Conservation (phyloP, 768 basidiomycete genomes). For the Phaffia tasmanica region DNA sequence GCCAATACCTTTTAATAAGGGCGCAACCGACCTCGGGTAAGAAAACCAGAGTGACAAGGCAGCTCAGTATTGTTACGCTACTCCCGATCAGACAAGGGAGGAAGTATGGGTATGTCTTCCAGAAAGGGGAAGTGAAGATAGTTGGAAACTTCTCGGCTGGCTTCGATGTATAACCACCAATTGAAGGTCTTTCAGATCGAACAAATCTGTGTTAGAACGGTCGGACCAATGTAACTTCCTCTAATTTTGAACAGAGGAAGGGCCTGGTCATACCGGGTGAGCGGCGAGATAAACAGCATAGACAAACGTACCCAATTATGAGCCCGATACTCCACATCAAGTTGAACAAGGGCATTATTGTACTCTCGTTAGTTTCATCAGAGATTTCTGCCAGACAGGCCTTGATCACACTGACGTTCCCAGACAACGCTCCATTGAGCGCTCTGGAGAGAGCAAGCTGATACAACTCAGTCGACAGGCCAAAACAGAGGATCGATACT, state of each 20-base stretch:
- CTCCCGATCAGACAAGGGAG: no score
- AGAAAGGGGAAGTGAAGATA: background rate
- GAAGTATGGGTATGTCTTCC: background rate
- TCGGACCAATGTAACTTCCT: no score
- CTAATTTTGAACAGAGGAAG: no score
- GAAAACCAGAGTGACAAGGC: no score
- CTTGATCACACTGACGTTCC: conserved; percentile 13
- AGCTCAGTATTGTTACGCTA: no score
- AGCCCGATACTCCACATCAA: conserved; percentile 7
- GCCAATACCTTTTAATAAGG: no score
- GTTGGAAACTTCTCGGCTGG: background rate
- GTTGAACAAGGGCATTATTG: conserved; percentile 2
- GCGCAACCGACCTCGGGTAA: no score
- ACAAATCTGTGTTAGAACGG: no score
- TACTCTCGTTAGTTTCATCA: conserved; percentile 4
- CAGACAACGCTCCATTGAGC: conserved; percentile 9
- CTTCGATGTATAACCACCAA: no score
- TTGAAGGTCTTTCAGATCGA: no score
- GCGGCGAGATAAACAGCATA: background rate
- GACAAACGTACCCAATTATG: background rate
- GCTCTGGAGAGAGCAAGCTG: conserved; percentile 1
- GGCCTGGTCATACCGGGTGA: no score
- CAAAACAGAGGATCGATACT: conserved; percentile 5
- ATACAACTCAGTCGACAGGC: background rate
- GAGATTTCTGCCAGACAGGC: conserved; percentile 8